Base-by-base conservation (phyloP, 306 rosid species). In the Fragaria vesca region DNA sequence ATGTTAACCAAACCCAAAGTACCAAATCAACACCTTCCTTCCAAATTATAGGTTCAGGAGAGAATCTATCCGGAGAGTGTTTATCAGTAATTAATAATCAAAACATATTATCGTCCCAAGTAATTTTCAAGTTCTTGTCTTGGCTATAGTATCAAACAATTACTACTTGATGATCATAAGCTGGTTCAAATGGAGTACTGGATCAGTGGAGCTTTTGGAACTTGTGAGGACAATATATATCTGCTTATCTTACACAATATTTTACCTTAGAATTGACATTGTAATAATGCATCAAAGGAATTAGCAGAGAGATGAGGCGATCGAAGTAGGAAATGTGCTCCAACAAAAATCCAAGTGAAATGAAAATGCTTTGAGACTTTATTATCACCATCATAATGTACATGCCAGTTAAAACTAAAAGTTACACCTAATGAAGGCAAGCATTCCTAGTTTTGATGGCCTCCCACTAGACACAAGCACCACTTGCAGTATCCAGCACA, bases 361-460 rank as follows among this genome's bases (percentile, higher is more conserved):
- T 68, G 72, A n/a, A 75, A 47, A 18, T 45, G 61, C 62, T 32
- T 13, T 32, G 38, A 42, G 9, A 32, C 24, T 75, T 75, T 75
- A 75, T 75, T 75, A 66, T 7, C 18, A 43, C 8, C 58, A 75
- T 62, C 1, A 28, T 28, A 38, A 74, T 46, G 24, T 47, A 63
- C 62, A 47, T 30, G 71, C 46, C 75, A 48, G 61, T 17, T 74
- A 45, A 47, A 46, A 61, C 61, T 62, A 62, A 21, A 62, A 30
- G 8, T 75, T 47, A 62, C 71, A 47, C 47, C 71, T 46, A 62
- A 62, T 18, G 71, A 62, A 62, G 58, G 79, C 79, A 75, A 45
- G 60, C 58, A 45, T 36, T 61, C 69, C 57, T 74, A 36, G 52
- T 61, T 10, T 43, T 28, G 60, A 28, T 28, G 60, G 65, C 76